Percentiles rank a stretch among this genome's conserved stretches.
Conservation (phyloP, 2,329 filamentous ascomycete genomes). For the Sporothrix brasiliensis region DNA sequence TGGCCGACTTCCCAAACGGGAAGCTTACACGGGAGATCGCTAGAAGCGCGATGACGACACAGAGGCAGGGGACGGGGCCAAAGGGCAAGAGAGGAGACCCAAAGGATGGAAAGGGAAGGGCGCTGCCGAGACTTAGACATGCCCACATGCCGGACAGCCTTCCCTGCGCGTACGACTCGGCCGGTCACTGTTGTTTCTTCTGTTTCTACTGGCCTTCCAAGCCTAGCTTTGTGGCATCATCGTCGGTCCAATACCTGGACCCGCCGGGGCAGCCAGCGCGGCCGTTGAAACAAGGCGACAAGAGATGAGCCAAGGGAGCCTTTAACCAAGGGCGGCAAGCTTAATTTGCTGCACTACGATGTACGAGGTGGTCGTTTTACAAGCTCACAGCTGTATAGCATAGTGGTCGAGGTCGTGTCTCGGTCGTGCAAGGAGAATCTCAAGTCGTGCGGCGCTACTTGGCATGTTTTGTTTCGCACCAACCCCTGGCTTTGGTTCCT, state of each 20-base stretch:
- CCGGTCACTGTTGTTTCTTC: not conserved
- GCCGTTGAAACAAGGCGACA: conserved; percentile 16
- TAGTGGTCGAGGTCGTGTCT: not conserved
- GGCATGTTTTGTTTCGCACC: conserved; percentile 14
- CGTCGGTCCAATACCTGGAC: conserved; percentile 12
- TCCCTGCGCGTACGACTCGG: not conserved
- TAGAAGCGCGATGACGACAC: conserved; percentile 13
- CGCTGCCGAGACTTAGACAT: too few species aligned
- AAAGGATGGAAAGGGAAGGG: too few species aligned
- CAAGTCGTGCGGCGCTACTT: not conserved
- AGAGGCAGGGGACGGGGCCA: conserved; percentile 1
- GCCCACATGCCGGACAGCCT: not conserved
- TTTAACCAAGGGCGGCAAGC: conserved; percentile 7
- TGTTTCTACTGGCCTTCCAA: conserved; percentile 10
- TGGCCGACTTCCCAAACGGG: conserved; percentile 1
- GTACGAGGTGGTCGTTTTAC: not conserved
- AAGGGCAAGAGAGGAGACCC: not conserved
- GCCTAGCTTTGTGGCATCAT: not conserved
- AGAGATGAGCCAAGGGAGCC: conserved; percentile 16
- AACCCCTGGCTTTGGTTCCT: conserved; percentile 23
- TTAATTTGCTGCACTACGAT: conserved; percentile 9
- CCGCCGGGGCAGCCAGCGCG: conserved; percentile 3
- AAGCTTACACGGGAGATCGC: conserved; percentile 26
- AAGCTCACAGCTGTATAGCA: not conserved
- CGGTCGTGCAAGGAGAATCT: conserved; percentile 20